A percentile compares a stretch with the other conserved stretches of the same genome.
Evolutionary conservation across 305 asterid genomes (phyloP).

Genomic region (Withania somnifera): DNA sequence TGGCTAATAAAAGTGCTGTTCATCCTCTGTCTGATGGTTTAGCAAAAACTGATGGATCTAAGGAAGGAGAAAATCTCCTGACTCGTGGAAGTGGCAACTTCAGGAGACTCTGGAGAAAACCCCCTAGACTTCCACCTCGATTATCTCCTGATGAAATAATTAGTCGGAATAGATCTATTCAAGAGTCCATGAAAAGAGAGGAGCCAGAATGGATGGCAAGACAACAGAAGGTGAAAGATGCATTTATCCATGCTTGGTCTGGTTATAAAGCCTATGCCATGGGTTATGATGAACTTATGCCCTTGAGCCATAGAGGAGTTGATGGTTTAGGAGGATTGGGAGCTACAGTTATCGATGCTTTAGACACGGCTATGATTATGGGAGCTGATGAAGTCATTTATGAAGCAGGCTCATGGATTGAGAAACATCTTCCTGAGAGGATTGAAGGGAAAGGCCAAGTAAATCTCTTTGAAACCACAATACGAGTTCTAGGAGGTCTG

Average conservation of each 20-base stretch:
- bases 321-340: conserved; percentile 95
- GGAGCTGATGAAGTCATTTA: conserved; percentile 57
- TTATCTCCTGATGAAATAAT: conserved; percentile 78
- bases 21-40: conserved; percentile 25
- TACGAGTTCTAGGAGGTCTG: conserved; percentile 85
- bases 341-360: conserved; percentile 88
- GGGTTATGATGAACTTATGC: conserved; percentile 98
- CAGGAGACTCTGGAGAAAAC: conserved; percentile 64
- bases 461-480: conserved; percentile 88
- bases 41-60: conserved; percentile 28
- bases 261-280: conserved; percentile 65
- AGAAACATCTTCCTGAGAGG: conserved; percentile 57
- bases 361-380: conserved; percentile 96
- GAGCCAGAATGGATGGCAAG: conserved; percentile 55
- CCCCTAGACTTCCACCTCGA: conserved; percentile 80
- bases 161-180: conserved; percentile 33
- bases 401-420: conserved; percentile 93
- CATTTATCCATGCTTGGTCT: conserved; percentile 92
- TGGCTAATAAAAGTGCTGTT: conserved; percentile 36
- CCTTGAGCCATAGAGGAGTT: conserved; percentile 62
- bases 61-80: conserved; percentile 32
- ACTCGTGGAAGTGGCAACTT: conserved; percentile 41
- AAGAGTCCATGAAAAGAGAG: conserved; percentile 17
- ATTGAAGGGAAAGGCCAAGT: conserved; percentile 70
- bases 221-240: conserved; percentile 67